Percentiles rank a stretch among this genome's conserved stretches.
phyloP scores from a whole-genome alignment of 495 filamentous ascomycete genomes.

The Penicillium herquei region DNA sequence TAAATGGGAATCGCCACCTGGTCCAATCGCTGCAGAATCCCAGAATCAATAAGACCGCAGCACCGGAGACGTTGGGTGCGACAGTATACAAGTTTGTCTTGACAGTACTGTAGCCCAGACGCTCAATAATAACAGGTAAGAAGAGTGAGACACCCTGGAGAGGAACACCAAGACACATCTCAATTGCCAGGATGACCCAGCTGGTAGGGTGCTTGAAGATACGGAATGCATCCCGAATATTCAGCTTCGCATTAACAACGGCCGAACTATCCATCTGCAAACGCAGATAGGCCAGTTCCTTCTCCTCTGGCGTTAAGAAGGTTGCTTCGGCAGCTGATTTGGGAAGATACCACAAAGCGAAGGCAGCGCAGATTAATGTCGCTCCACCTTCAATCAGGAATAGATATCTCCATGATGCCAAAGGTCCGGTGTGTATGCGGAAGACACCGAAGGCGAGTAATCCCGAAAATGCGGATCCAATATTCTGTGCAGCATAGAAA shows the following conservation, averaged over 20 bases:
- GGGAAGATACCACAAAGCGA: conserved; percentile 73
- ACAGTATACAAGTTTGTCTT: conserved; percentile 79
- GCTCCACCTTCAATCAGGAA: conserved; percentile 72
- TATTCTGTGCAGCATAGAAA: conserved; percentile 75
- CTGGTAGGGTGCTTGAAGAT: conserved; percentile 63
- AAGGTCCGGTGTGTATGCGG: conserved; percentile 56
- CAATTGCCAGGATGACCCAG: conserved; percentile 64
- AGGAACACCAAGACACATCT: conserved; percentile 75
- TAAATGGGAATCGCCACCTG: conserved; percentile 69
- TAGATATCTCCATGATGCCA: conserved; percentile 67
- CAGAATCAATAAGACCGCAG: conserved; percentile 65
- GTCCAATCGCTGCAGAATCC: conserved; percentile 65
- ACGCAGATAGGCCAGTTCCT: conserved; percentile 66
- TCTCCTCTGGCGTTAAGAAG: conserved; percentile 65
- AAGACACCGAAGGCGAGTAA: conserved; percentile 75
- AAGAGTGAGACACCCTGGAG: conserved; percentile 70
- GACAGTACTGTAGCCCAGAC: conserved; percentile 61
- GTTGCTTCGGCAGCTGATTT: conserved; percentile 57
- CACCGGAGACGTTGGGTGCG: conserved; percentile 67
- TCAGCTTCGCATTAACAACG: conserved; percentile 68
- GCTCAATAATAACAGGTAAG: conserved; percentile 68
- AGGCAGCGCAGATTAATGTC: conserved; percentile 62
- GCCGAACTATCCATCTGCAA: conserved; percentile 73
- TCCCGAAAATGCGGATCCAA: conserved; percentile 72
- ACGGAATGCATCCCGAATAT: conserved; percentile 59